phyloP scores from a whole-genome alignment of 108 stramenopile species.

The Discostella pseudostelligera region DNA sequence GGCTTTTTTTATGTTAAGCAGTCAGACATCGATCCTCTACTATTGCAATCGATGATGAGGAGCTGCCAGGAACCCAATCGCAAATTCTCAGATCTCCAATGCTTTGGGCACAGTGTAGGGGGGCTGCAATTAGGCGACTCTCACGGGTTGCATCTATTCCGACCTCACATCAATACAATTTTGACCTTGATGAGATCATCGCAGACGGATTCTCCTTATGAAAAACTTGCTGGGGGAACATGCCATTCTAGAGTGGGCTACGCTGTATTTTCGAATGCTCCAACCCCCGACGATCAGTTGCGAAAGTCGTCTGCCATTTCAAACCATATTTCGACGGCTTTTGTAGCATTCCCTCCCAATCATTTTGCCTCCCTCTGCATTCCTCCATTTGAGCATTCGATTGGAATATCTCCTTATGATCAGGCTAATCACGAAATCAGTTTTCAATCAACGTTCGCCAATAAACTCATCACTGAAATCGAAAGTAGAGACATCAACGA shows the following conservation, averaged over 20 bases:
- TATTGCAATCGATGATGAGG: background rate
- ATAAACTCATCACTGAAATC: conserved; percentile 29
- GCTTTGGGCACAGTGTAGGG: conserved; percentile 24
- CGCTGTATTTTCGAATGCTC: conserved; percentile 31
- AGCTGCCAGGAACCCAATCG: conserved; percentile 10
- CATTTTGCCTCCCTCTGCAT: conserved; percentile 37
- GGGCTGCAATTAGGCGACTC: conserved; percentile 33
- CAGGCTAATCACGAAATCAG: conserved; percentile 37
- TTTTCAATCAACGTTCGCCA: conserved; percentile 45
- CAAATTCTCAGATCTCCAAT: conserved; percentile 21
- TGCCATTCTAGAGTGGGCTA: conserved; percentile 39
- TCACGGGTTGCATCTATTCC: conserved; percentile 7
- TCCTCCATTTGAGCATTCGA: conserved; percentile 22
- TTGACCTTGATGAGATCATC: conserved; percentile 11
- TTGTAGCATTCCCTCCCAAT: conserved; percentile 35
- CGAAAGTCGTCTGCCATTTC: conserved; percentile 36
- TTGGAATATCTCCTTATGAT: conserved; percentile 40
- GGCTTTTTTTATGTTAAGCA: conserved; percentile 20
- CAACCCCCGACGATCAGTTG: conserved; percentile 24
- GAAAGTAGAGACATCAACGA: conserved; percentile 12
- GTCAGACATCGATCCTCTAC: conserved; percentile 9
- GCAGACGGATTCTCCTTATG: conserved; percentile 5
- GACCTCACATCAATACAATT: conserved; percentile 17
- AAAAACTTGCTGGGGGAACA: conserved; percentile 12
- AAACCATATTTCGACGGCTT: conserved; percentile 29